These are phyloP conservation scores for Dryas integrifolia DNA, from an alignment of 331 rosid genomes.

Conservation along the genomic window DNA sequence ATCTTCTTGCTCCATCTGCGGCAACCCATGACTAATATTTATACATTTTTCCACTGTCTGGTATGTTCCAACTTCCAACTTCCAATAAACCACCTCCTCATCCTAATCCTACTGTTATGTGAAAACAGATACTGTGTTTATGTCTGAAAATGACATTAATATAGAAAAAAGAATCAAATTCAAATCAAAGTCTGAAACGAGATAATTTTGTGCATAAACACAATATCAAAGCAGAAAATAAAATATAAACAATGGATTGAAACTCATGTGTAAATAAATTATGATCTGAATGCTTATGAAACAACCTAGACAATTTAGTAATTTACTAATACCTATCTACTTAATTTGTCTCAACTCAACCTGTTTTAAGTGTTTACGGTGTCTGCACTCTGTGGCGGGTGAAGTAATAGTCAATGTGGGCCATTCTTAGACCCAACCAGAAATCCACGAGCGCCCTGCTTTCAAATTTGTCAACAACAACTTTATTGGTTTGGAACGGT, in stretches of 20 bases:
- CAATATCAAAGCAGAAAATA: too few species aligned
- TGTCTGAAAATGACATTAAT: too few species aligned
- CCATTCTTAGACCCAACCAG: background rate
- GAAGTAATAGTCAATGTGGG: background rate
- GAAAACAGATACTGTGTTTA: too few species aligned
- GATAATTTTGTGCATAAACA: too few species aligned
- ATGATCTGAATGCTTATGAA: background rate
- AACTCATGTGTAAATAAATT: background rate
- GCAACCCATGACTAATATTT: background rate
- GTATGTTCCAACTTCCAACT: background rate
- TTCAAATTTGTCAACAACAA: background rate
- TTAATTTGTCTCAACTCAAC: background rate
- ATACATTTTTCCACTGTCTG: background rate
- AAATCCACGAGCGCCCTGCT: background rate
- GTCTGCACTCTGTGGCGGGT: background rate
- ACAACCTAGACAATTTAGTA: background rate
- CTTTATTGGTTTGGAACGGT: background rate
- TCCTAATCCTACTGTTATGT: too few species aligned
- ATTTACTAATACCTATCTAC: background rate
- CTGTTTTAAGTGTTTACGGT: background rate
- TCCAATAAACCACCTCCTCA: background rate
- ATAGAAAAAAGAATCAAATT: too few species aligned
- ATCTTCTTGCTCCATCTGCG: slow-evolving; percentile 1
- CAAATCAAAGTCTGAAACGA: too few species aligned
- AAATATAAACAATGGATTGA: too few species aligned